Evolutionary conservation across 139 green algal species (phyloP).

Genomic region (Picochlorum sp.): DNA sequence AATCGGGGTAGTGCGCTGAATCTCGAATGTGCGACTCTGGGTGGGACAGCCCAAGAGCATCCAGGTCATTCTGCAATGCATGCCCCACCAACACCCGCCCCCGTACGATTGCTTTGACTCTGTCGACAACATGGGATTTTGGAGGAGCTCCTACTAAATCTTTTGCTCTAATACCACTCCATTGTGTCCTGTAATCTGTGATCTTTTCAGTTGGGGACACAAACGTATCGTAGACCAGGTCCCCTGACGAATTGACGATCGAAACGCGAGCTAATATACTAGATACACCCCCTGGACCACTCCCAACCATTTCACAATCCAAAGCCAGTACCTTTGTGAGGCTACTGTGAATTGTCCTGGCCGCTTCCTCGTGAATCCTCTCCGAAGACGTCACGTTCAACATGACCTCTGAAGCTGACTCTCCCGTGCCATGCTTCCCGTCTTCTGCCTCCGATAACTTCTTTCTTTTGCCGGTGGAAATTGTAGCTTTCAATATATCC

Average conservation of each 20-base stretch:
- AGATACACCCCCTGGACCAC: constrained; percentile 50
- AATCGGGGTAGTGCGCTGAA: constrained; percentile 53
- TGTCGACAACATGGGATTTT: constrained; percentile 40
- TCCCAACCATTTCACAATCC: constrained; percentile 96
- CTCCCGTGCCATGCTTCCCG: too few species aligned
- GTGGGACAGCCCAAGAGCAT: constrained; percentile 71
- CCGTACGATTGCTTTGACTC: constrained; percentile 50
- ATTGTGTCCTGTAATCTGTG: constrained; percentile 70
- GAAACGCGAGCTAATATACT: constrained; percentile 62
- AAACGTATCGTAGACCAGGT: constrained; percentile 68
- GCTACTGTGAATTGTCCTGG: too few species aligned
- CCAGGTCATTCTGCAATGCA: constrained; percentile 68
- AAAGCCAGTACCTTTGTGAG: constrained; percentile 60
- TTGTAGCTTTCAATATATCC: too few species aligned
- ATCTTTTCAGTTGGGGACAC: constrained; percentile 60
- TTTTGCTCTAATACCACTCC: constrained; percentile 31
- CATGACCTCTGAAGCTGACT: too few species aligned
- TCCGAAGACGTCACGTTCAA: too few species aligned
- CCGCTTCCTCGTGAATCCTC: too few species aligned
- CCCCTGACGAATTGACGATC: constrained; percentile 66
- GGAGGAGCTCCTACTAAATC: constrained; percentile 40
- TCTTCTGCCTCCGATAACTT: too few species aligned
- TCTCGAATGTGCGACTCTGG: constrained; percentile 63
- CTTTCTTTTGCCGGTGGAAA: too few species aligned
- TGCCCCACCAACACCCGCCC: constrained; percentile 80